A percentile compares a stretch with the other conserved stretches of the same genome.
These are phyloP conservation scores for Penicillium sp. DNA, from an alignment of 2,329 filamentous ascomycete species.

Conservation along the genomic window DNA sequence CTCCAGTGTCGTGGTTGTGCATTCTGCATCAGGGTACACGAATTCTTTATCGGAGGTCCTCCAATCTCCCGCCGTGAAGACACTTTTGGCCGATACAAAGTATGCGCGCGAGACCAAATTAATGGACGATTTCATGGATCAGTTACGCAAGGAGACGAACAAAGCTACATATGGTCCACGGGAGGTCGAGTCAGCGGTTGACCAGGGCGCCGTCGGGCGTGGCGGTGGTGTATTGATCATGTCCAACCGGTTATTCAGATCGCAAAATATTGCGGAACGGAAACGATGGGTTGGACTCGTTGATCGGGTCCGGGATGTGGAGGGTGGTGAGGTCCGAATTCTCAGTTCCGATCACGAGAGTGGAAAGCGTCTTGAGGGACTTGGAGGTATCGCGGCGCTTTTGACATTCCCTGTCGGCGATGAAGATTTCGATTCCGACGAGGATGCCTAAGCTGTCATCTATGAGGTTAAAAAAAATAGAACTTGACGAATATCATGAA, in stretches of 20 bases:
- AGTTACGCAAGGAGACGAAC: conserved; percentile 80
- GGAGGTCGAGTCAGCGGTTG: conserved; percentile 79
- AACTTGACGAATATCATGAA: not conserved
- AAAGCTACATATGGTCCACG: conserved; percentile 85
- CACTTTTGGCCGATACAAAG: conserved; percentile 79
- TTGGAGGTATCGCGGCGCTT: conserved; percentile 87
- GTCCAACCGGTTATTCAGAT: conserved; percentile 84
- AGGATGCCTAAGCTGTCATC: conserved; percentile 11
- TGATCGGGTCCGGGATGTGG: conserved; percentile 75
- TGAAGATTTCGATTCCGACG: conserved; percentile 68
- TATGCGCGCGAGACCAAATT: conserved; percentile 79
- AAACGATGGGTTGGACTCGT: conserved; percentile 82
- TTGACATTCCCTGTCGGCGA: conserved; percentile 85
- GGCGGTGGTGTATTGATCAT: conserved; percentile 84
- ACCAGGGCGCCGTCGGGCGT: conserved; percentile 82
- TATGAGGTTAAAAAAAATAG: not conserved
- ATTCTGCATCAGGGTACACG: conserved; percentile 80
- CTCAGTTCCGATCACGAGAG: conserved; percentile 94
- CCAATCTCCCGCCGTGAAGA: conserved; percentile 73
- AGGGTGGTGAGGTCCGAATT: conserved; percentile 85
- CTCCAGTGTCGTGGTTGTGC: conserved; percentile 64
- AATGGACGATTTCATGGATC: conserved; percentile 80
- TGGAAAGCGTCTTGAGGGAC: conserved; percentile 75
- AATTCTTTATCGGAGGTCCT: conserved; percentile 87
- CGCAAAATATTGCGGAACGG: conserved; percentile 72